Evolutionary conservation across 2,329 filamentous ascomycete genomes (phyloP).

Genomic region (Camillea tinctor): DNA sequence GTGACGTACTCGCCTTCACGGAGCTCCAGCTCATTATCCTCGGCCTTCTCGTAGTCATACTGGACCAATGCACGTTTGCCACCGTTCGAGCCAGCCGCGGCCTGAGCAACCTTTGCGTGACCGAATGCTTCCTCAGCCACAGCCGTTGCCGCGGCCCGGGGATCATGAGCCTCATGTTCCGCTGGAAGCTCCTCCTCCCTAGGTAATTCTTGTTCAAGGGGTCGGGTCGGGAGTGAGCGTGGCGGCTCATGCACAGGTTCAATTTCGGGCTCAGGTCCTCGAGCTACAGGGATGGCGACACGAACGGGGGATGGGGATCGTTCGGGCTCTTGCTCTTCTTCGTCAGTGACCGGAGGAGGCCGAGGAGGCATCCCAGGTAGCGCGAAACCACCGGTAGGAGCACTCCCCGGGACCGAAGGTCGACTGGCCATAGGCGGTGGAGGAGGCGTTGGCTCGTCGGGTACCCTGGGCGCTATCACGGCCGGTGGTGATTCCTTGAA

Average conservation of each 20-base stretch:
- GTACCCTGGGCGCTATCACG: constrained; percentile 43
- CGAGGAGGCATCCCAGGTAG: constrained; percentile 73
- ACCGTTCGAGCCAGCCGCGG: constrained; percentile 39
- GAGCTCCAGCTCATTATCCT: constrained; percentile 94
- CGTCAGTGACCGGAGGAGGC: constrained; percentile 53
- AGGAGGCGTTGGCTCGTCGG: constrained; percentile 54
- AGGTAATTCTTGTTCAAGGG: constrained; percentile 61
- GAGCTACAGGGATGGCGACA: constrained; percentile 80
- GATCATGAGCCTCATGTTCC: constrained; percentile 61
- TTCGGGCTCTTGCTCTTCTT: constrained; percentile 50
- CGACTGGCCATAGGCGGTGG: constrained; percentile 64
- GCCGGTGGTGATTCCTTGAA: constrained; percentile 78
- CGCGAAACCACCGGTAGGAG: constrained; percentile 69
- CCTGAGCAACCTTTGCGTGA: constrained; percentile 36
- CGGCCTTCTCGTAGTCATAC: constrained; percentile 96
- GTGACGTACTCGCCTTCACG: constrained; percentile 84
- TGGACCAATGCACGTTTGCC: constrained; percentile 76
- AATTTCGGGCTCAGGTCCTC: constrained; percentile 53
- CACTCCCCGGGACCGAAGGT: constrained; percentile 27
- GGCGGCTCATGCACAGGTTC: constrained; percentile 52
- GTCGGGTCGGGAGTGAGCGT: constrained; percentile 61
- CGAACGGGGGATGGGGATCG: constrained; percentile 74
- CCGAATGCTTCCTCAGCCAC: constrained; percentile 49
- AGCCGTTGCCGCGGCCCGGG: constrained; percentile 58
- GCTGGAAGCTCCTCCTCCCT: constrained; percentile 63